Conservation (phyloP, 2,329 filamentous ascomycete species). For the Ambrosiella beaveri region DNA sequence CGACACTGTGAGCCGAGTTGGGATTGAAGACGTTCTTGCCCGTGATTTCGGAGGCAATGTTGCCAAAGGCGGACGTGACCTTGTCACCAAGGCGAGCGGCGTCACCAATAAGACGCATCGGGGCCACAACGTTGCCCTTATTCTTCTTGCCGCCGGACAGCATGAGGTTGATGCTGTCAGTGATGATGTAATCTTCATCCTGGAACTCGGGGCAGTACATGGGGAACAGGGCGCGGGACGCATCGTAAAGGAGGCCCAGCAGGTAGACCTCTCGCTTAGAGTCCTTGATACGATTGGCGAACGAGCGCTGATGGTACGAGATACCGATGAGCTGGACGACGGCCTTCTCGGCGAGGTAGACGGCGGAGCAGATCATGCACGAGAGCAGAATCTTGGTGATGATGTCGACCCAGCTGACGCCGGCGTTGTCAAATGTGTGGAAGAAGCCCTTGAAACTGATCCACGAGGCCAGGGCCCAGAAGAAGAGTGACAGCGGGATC, state of each 20-base stretch:
- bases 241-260: slow-evolving; percentile 73
- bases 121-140: slow-evolving; percentile 47
- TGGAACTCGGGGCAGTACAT: slow-evolving; percentile 81
- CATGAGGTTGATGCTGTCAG: slow-evolving; percentile 59
- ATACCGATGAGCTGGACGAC: slow-evolving; percentile 72
- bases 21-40: slow-evolving; percentile 92
- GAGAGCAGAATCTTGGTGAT: slow-evolving; percentile 50
- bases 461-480: slow-evolving; percentile 47
- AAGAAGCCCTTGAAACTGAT: slow-evolving; percentile 44
- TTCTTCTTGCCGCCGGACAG: slow-evolving; percentile 36
- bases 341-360: slow-evolving; percentile 61
- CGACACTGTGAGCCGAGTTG: slow-evolving; percentile 74
- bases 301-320: slow-evolving; percentile 71
- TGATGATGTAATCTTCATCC: slow-evolving; percentile 84
- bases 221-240: slow-evolving; percentile 74
- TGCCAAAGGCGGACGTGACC: slow-evolving; percentile 81
- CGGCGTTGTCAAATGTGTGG: slow-evolving; percentile 17
- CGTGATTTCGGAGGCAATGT: slow-evolving; percentile 84
- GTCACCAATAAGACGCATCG: slow-evolving; percentile 61
- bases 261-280: slow-evolving; percentile 77
- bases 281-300: slow-evolving; percentile 66
- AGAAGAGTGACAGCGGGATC: slow-evolving; percentile 49
- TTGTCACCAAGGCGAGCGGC: slow-evolving; percentile 79
- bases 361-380: slow-evolving; percentile 47
- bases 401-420: slow-evolving; percentile 35